These are phyloP conservation scores for Fusarium neocosmosporiellum DNA, from an alignment of 2,329 filamentous ascomycete genomes.

Conservation along the genomic window DNA sequence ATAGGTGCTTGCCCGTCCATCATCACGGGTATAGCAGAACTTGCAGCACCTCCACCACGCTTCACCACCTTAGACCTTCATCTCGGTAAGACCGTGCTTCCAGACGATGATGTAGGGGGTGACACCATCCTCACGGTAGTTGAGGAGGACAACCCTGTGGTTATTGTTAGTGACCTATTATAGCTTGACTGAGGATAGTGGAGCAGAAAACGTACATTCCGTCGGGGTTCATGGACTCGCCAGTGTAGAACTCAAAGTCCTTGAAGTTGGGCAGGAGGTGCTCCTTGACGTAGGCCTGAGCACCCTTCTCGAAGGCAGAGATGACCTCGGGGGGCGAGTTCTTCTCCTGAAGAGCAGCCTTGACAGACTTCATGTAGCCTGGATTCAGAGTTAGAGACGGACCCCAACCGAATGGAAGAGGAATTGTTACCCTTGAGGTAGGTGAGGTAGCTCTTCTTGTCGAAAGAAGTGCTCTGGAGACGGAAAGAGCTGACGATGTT, in stretches of 20 bases:
- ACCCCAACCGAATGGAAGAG: not conserved
- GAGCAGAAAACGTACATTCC: slow-evolving; percentile 78
- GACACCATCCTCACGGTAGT: slow-evolving; percentile 96
- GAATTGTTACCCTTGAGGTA: slow-evolving; percentile 81
- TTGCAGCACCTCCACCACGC: slow-evolving; percentile 24
- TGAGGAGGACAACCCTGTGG: slow-evolving; percentile 84
- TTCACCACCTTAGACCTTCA: slow-evolving; percentile 81
- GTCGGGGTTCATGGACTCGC: slow-evolving; percentile 91
- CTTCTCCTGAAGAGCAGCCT: slow-evolving; percentile 73
- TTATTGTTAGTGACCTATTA: slow-evolving; percentile 6
- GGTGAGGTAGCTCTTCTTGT: slow-evolving; percentile 86
- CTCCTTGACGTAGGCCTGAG: slow-evolving; percentile 81
- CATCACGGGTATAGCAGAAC: slow-evolving; percentile 27
- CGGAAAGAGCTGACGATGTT: slow-evolving; percentile 95
- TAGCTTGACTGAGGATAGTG: not conserved
- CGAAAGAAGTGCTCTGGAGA: slow-evolving; percentile 79
- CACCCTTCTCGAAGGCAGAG: slow-evolving; percentile 83
- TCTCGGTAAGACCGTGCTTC: slow-evolving; percentile 91
- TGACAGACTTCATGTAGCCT: slow-evolving; percentile 95
- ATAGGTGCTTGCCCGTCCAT: slow-evolving; percentile 31
- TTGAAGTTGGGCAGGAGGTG: slow-evolving; percentile 86
- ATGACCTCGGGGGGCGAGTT: slow-evolving; percentile 73
- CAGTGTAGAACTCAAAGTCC: slow-evolving; percentile 94
- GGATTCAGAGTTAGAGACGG: slow-evolving; percentile 7
- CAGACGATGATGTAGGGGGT: slow-evolving; percentile 92